Evolutionary conservation across 1,284 basidiomycete genomes (phyloP).

Genomic region (Apiotrichum montevideense): DNA sequence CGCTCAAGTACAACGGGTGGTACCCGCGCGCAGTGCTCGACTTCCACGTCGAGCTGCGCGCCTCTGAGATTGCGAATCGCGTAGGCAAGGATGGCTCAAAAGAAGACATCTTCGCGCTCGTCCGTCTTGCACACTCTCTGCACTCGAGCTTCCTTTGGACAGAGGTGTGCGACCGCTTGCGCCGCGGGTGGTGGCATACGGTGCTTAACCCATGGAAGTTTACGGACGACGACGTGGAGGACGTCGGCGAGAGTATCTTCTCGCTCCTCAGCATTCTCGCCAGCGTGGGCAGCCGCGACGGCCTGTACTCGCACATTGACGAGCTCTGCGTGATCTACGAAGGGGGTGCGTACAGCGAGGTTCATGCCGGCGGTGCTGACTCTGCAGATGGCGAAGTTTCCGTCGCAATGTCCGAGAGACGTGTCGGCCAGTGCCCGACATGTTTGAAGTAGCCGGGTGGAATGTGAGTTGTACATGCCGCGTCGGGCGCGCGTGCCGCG

Average conservation of each 20-base stretch:
- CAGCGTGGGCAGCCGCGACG: constrained; percentile 2
- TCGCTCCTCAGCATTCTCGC: constrained; percentile 12
- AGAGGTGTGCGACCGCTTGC: constrained; percentile 13
- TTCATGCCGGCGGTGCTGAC: neutral
- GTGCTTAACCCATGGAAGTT: constrained; percentile 16
- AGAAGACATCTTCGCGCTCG: constrained; percentile 9
- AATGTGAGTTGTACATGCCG: neutral
- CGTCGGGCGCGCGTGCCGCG: neutral
- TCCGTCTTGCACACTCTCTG: constrained; percentile 13
- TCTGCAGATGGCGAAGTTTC: neutral
- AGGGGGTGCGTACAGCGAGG: constrained; percentile 1
- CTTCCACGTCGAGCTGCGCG: constrained; percentile 19
- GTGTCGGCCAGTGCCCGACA: neutral
- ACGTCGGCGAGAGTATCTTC: constrained; percentile 8
- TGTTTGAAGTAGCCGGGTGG: too few species aligned
- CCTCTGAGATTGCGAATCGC: constrained; percentile 4
- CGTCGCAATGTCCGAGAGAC: neutral
- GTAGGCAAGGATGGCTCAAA: constrained; percentile 6
- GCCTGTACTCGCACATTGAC: constrained; percentile 10
- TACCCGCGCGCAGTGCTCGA: constrained; percentile 17
- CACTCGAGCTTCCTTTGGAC: constrained; percentile 9
- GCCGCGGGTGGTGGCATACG: constrained; percentile 10
- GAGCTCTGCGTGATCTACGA: constrained; percentile 15
- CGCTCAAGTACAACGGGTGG: constrained; percentile 16
- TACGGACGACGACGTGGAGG: constrained; percentile 3